phyloP scores from a whole-genome alignment of 129 eudicot genomes.

The Sambucus nigra region DNA sequence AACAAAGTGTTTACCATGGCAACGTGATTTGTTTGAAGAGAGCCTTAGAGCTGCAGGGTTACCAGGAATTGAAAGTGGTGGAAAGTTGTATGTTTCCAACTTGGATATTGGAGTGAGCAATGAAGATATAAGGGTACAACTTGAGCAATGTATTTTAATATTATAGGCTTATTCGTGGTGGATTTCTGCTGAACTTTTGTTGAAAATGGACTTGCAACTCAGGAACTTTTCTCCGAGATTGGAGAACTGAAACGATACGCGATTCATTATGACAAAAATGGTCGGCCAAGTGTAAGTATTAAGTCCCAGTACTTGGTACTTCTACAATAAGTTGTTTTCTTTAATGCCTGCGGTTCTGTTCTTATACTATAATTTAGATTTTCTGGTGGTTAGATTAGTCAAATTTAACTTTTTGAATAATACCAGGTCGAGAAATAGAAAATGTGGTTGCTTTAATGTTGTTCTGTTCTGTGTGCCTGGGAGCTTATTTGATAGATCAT shows the following conservation, averaged over 20 bases:
- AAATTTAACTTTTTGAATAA: too few relatives aligned
- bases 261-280: constrained; percentile 78
- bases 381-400: too few relatives aligned
- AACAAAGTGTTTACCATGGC: constrained; percentile 69
- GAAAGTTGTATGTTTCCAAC: constrained; percentile 69
- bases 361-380: too few relatives aligned
- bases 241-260: constrained; percentile 93
- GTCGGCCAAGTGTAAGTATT: constrained; percentile 78
- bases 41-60: constrained; percentile 76
- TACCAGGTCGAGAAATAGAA: too few relatives aligned
- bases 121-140: constrained; percentile 94
- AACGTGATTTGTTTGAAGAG: constrained; percentile 74
- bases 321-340: too few relatives aligned
- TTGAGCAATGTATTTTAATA: constrained; percentile 18
- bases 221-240: constrained; percentile 87
- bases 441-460: too few relatives aligned
- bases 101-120: constrained; percentile 79
- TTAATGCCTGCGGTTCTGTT: neutral
- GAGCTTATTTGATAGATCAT: neutral
- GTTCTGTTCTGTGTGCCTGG: neutral
- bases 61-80: constrained; percentile 57
- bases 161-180: constrained; percentile 4
- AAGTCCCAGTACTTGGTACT: neutral
- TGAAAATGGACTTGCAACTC: constrained; percentile 30
- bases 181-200: constrained; percentile 18